Percentiles rank a stretch among this genome's conserved stretches.
Conservation (phyloP, 2,329 filamentous ascomycete species). For the Penicillium hesseltinei region DNA sequence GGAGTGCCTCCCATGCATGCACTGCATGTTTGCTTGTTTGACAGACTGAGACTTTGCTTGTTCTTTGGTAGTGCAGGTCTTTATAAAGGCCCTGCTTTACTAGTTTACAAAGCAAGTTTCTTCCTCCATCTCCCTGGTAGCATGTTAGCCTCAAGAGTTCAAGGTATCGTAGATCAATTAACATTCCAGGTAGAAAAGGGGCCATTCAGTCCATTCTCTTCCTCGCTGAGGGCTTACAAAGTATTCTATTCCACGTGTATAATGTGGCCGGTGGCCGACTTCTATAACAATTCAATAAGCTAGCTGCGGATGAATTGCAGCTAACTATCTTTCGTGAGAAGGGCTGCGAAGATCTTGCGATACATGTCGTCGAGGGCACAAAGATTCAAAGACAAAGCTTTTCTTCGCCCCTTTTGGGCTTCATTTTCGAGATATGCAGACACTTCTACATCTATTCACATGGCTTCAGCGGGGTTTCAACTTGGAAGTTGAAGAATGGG, state of each 20-base stretch:
- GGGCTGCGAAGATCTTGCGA: background rate
- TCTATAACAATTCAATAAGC: background rate
- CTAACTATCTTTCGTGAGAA: background rate
- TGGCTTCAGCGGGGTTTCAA: background rate
- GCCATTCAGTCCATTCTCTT: constrained; percentile 4
- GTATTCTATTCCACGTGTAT: constrained; percentile 1
- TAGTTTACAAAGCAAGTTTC: too few relatives aligned
- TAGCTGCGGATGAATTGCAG: too few relatives aligned
- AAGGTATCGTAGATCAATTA: background rate
- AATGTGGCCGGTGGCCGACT: background rate
- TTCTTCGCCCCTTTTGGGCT: background rate
- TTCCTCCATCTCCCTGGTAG: too few relatives aligned
- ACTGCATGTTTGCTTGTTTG: too few relatives aligned
- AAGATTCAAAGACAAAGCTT: background rate
- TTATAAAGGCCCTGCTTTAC: too few relatives aligned
- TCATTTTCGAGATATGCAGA: background rate
- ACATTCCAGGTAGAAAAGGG: background rate
- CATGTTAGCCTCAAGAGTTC: too few relatives aligned
- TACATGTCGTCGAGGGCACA: background rate
- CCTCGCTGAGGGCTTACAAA: background rate
- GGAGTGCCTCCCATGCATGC: too few relatives aligned
- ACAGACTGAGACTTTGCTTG: too few relatives aligned
- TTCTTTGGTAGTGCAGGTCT: too few relatives aligned
- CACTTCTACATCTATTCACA: background rate
- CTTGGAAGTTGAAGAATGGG: background rate